Evolutionary conservation across 2,329 filamentous ascomycete genomes (phyloP).

Genomic region (Nothophoma quercina): DNA sequence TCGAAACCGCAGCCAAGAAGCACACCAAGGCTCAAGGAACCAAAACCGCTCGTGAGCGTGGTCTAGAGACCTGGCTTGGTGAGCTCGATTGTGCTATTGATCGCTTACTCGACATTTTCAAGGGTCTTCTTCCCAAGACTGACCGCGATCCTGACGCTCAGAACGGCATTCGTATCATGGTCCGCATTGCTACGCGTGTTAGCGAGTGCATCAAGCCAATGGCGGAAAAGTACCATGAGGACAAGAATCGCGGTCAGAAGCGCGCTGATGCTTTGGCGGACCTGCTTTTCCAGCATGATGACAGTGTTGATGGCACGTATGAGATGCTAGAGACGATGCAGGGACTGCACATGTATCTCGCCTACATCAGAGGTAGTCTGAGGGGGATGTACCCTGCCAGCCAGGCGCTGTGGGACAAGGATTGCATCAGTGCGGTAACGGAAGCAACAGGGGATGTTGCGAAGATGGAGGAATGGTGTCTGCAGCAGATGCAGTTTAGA

Average conservation of each 20-base stretch:
- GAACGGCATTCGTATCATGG: conserved; percentile 9
- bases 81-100: conserved; percentile 9
- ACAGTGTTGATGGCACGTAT: conserved; percentile 5
- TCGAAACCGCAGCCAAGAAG: background rate
- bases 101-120: background rate
- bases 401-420: conserved; percentile 11
- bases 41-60: background rate
- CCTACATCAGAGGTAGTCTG: conserved; percentile 9
- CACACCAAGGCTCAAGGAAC: background rate
- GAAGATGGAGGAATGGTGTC: conserved; percentile 17
- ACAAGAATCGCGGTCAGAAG: conserved; percentile 3
- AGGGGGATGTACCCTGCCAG: conserved; percentile 5
- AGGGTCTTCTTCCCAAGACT: background rate
- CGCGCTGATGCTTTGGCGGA: conserved; percentile 6
- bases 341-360: conserved; percentile 6
- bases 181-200: background rate
- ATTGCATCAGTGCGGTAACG: background rate
- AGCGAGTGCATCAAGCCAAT: conserved; percentile 10
- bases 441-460: conserved; percentile 4
- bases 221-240: conserved; percentile 11
- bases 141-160: conserved; percentile 10
- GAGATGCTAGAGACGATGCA: conserved; percentile 16
- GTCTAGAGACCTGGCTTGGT: conserved; percentile 9
- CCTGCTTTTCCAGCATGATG: conserved; percentile 5
- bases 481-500: conserved; percentile 18